A percentile compares a stretch with the other conserved stretches of the same genome.
Evolutionary conservation across 176 grass and related monocot species (phyloP).

Genomic region (Raddia distichophylla): DNA sequence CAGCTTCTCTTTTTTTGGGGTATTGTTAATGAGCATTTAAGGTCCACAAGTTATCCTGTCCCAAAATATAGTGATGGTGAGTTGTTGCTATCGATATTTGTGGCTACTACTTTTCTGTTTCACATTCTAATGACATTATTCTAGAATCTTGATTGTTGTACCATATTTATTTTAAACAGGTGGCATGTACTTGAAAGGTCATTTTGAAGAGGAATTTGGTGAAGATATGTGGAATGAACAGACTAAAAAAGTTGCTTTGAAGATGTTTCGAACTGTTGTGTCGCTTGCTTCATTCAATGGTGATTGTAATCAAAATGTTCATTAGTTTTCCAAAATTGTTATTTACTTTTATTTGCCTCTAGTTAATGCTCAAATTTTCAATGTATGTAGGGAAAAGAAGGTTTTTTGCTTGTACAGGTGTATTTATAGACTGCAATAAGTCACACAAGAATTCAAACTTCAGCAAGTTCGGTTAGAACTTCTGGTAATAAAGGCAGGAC

Average conservation of each 20-base stretch:
- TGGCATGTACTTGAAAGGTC: background rate
- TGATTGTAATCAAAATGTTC: background rate
- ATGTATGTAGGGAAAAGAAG: background rate
- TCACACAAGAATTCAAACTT: slow-evolving; percentile 14
- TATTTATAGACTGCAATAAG: background rate
- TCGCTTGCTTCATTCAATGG: slow-evolving; percentile 2
- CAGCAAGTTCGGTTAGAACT: slow-evolving; percentile 25
- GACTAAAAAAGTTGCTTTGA: slow-evolving; percentile 4
- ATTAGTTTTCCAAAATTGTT: background rate
- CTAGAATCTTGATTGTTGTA: background rate
- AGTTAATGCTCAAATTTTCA: background rate
- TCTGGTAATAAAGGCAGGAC: background rate
- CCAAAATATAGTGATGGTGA: too few species aligned
- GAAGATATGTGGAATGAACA: slow-evolving; percentile 2
- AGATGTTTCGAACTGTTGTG: background rate
- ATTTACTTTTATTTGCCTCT: background rate
- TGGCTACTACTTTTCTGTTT: background rate
- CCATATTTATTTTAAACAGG: slow-evolving; percentile 1
- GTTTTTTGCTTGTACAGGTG: slow-evolving; percentile 21
- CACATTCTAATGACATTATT: background rate
- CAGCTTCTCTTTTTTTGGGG: too few species aligned
- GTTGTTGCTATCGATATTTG: background rate
- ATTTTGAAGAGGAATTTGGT: slow-evolving; percentile 24
- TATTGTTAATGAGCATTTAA: too few species aligned
- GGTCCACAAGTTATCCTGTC: too few species aligned